Conservation (phyloP, 2,329 filamentous ascomycete species). For the Alternaria hordeiaustralica region DNA sequence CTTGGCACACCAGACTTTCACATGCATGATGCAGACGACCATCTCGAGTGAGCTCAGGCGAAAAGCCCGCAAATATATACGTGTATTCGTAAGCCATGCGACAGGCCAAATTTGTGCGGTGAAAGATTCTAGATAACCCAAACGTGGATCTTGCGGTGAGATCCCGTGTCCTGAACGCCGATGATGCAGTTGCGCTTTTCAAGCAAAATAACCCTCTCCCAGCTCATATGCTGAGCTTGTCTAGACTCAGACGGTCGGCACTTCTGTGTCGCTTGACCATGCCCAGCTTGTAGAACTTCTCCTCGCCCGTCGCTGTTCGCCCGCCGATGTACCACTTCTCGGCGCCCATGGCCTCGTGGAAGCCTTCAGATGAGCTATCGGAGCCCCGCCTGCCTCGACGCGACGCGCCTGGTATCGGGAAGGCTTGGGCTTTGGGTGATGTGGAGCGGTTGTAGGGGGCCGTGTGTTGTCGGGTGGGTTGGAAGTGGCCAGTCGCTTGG, state of each 20-base stretch:
- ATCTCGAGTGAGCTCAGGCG: constrained; percentile 8
- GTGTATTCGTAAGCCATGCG: constrained; percentile 6
- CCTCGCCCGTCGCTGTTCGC: constrained; percentile 76
- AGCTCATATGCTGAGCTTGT: constrained; percentile 73
- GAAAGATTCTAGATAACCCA: constrained; percentile 18
- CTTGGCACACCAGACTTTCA: constrained; percentile 16
- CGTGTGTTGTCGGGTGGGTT: constrained; percentile 51
- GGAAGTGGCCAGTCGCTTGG: constrained; percentile 48
- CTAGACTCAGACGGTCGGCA: constrained; percentile 75
- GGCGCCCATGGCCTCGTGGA: constrained; percentile 72
- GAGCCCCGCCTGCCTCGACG: constrained; percentile 66
- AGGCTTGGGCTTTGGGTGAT: constrained; percentile 45
- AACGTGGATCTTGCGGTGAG: constrained; percentile 10
- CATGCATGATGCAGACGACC: constrained; percentile 4
- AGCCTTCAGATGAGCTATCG: constrained; percentile 77
- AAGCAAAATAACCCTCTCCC: background rate
- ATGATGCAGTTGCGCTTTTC: constrained; percentile 30
- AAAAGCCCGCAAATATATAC: constrained; percentile 17
- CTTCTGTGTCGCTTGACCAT: constrained; percentile 76
- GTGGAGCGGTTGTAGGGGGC: constrained; percentile 48
- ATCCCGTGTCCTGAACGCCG: constrained; percentile 34
- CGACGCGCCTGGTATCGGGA: constrained; percentile 44
- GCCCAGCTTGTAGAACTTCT: constrained; percentile 80
- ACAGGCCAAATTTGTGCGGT: constrained; percentile 5
- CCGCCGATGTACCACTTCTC: constrained; percentile 87